A percentile compares a stretch with the other conserved stretches of the same genome.
These are phyloP conservation scores for Agroathelia rolfsii DNA, from an alignment of 1,284 basidiomycete species.

Conservation along the genomic window DNA sequence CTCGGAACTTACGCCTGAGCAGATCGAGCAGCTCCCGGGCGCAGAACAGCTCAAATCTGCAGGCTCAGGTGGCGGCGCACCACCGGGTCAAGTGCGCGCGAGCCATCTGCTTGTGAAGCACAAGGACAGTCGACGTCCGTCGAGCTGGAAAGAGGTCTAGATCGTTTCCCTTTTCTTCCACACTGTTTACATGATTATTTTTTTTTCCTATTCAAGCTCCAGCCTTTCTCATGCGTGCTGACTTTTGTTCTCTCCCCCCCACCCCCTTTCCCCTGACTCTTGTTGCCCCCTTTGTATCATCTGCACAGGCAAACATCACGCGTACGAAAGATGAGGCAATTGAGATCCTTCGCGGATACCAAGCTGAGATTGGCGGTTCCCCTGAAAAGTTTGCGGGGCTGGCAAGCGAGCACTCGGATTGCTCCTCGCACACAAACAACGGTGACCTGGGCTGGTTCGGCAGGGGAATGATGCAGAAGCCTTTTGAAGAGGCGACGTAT, in stretches of 20 bases:
- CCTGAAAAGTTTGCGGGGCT: conserved; percentile 69
- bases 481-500: conserved; percentile 91
- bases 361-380: conserved; percentile 44
- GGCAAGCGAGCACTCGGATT: conserved; percentile 74
- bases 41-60: conserved; percentile 40
- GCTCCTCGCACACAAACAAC: conserved; percentile 69
- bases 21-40: conserved; percentile 63
- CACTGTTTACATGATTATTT: background rate
- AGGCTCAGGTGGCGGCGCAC: conserved; percentile 14
- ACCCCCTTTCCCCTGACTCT: conserved; percentile 1
- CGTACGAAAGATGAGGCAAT: conserved; percentile 88
- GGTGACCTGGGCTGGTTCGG: conserved; percentile 88
- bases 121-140: conserved; percentile 74
- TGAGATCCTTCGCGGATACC: conserved; percentile 57
- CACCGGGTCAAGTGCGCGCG: conserved; percentile 68
- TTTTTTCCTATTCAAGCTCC: conserved; percentile 1
- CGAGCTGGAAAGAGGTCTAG: conserved; percentile 87
- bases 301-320: conserved; percentile 65
- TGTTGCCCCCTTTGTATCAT: conserved; percentile 2
- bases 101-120: conserved; percentile 96
- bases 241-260: background rate
- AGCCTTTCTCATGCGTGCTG: background rate
- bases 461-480: conserved; percentile 91
- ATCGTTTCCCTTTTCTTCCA: conserved; percentile 1
- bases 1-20: conserved; percentile 46